Evolutionary conservation across 2,329 filamentous ascomycete species (phyloP), one percentile per base, ranked within the genome.

Genomic region (Ophiostoma sp.): DNA sequence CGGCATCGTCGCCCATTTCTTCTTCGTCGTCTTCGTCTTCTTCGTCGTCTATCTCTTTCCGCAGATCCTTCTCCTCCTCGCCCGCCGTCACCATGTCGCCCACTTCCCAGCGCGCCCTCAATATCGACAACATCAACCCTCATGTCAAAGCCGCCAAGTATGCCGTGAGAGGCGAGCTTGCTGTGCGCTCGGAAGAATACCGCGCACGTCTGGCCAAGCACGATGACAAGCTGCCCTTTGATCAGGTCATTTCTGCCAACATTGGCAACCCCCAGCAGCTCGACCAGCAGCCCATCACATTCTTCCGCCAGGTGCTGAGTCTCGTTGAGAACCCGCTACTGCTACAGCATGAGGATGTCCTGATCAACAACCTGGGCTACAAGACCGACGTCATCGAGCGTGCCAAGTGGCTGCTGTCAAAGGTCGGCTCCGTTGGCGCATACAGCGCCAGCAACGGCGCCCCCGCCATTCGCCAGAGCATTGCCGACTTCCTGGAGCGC

Each of bases 211-310:
- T 97, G 72, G 82, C 83, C 74, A 85, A 87, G 73, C 87, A 86
- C 76, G 84, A 79, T 75, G 79, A 48, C 41, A 67, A 64, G 7
- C 85, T 98, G 68, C 94, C 95, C 67, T 99, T 99, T 80, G 85
- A 92, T 76, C 86, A 93, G 72, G 90, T 99, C 80, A 94, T 99
- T 82, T 94, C 92, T 73, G 95, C 95, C 81, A 99, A 99, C 83
- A 99, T 99, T 77, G 95, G 95, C 78, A 99, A 99, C 84, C 95
- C 95, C 4, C 95, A 99, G 82, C 95, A 99, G 82, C 88, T 99
- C 73, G 95, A 97, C 82, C 95, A 99, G 86, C 96, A 98, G 85
- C 95, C 95, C 77, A 94, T 99, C 77, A 99, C 95, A 75, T 99
- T 97, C 85, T 97, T 99, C 88, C 90, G 95, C 76, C 94, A 99